Conservation (phyloP, 495 filamentous ascomycete species). For the Neurospora intermedia region DNA sequence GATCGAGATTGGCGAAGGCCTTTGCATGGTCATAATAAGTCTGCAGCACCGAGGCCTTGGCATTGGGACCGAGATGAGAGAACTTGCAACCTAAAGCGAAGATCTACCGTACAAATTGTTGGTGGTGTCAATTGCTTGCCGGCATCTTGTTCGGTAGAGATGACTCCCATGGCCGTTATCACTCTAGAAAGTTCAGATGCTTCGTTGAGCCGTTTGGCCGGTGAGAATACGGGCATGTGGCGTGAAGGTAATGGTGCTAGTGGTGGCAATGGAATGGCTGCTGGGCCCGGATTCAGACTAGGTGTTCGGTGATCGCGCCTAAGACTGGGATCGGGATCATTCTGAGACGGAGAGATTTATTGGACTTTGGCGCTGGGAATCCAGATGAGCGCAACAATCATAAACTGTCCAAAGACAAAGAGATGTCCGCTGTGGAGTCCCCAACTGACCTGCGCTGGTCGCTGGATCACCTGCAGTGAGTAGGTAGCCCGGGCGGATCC, state of each 20-base stretch:
- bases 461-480: neutral
- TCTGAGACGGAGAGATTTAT: neutral
- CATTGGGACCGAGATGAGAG: conserved; percentile 25
- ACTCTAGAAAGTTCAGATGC: conserved; percentile 15
- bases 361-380: neutral
- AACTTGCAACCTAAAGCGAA: conserved; percentile 38
- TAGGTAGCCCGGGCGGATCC: neutral
- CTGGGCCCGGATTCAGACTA: neutral
- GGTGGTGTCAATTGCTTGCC: conserved; percentile 14
- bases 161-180: conserved; percentile 29
- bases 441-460: neutral
- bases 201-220: neutral
- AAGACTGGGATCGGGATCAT: neutral
- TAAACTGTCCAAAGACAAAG: neutral
- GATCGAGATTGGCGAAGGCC: conserved; percentile 32
- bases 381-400: neutral
- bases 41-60: conserved; percentile 27
- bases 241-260: neutral
- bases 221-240: neutral
- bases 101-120: conserved; percentile 34
- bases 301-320: neutral
- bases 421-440: neutral
- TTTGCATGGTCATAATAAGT: conserved; percentile 38
- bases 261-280: neutral
- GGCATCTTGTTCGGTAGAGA: conserved; percentile 17